These are phyloP conservation scores for Penicillium sp. DNA, from an alignment of 2,329 filamentous ascomycete species.

Conservation along the genomic window DNA sequence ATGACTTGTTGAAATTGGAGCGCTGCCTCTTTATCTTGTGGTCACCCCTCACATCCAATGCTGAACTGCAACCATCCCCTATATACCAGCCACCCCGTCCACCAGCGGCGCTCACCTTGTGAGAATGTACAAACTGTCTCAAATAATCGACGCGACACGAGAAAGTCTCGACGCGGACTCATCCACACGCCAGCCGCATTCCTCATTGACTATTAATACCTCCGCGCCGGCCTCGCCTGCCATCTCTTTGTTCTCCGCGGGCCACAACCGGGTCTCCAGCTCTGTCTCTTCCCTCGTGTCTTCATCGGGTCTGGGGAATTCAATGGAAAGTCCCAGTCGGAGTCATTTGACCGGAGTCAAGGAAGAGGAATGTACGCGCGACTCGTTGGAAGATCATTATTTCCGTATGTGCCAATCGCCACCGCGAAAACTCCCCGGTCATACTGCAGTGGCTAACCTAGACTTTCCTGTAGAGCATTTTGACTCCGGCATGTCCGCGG, in stretches of 20 bases:
- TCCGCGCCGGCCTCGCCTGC: slow-evolving; percentile 35
- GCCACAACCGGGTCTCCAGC: slow-evolving; percentile 45
- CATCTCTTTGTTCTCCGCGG: slow-evolving; percentile 34
- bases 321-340: slow-evolving; percentile 49
- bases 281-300: slow-evolving; percentile 66
- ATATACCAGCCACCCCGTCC: slow-evolving; percentile 8
- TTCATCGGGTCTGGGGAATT: slow-evolving; percentile 47
- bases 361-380: slow-evolving; percentile 68
- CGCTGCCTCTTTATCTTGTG: slow-evolving; percentile 1
- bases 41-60: slow-evolving; percentile 10
- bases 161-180: slow-evolving; percentile 24
- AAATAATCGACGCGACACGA: slow-evolving; percentile 29
- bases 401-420: slow-evolving; percentile 55
- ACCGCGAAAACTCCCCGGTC: not conserved
- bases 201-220: slow-evolving; percentile 27
- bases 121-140: slow-evolving; percentile 31
- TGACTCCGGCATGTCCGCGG: slow-evolving; percentile 26
- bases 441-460: slow-evolving; percentile 4
- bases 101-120: slow-evolving; percentile 5
- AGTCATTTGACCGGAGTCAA: slow-evolving; percentile 68
- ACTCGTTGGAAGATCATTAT: slow-evolving; percentile 53
- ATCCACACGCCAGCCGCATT: slow-evolving; percentile 20
- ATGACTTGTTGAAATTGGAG: slow-evolving; percentile 10
- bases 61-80: slow-evolving; percentile 12
- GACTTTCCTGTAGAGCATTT: slow-evolving; percentile 27